Conservation (phyloP, 2,329 filamentous ascomycete genomes). For the Fusarium austroafricanum region DNA sequence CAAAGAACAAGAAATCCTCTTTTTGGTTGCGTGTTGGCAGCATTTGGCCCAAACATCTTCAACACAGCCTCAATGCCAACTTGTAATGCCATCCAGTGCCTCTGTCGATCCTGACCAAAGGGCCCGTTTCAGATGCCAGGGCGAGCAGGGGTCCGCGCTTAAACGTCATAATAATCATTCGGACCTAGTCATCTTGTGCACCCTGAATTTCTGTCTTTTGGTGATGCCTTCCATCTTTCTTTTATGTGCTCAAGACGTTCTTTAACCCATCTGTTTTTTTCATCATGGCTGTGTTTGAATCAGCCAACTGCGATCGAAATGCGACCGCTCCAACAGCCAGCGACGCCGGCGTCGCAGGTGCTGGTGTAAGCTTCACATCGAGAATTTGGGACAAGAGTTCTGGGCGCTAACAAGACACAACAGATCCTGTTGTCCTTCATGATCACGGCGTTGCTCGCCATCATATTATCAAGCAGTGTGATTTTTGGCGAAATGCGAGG, state of each 20-base stretch:
- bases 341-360: constrained; percentile 67
- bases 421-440: constrained; percentile 71
- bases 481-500: constrained; percentile 65
- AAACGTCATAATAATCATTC: constrained; percentile 45
- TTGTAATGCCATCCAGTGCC: constrained; percentile 39
- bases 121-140: constrained; percentile 38
- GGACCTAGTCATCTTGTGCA: constrained; percentile 28
- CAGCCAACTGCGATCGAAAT: constrained; percentile 71
- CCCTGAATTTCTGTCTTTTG: constrained; percentile 17
- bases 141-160: constrained; percentile 45
- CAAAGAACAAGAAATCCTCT: not conserved
- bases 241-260: constrained; percentile 14
- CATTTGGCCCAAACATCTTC: constrained; percentile 23
- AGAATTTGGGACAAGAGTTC: not conserved
- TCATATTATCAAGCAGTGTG: constrained; percentile 66
- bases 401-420: constrained; percentile 16
- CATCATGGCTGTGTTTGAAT: constrained; percentile 70
- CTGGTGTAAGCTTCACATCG: constrained; percentile 61
- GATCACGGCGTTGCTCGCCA: constrained; percentile 69
- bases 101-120: constrained; percentile 40
- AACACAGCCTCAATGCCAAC: constrained; percentile 43
- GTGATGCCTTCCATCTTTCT: constrained; percentile 23
- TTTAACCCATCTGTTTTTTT: not conserved
- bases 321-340: constrained; percentile 53
- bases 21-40: constrained; percentile 36